Base-by-base conservation (phyloP, 106 monocot species). In the Acanthochlamys bracteata region DNA sequence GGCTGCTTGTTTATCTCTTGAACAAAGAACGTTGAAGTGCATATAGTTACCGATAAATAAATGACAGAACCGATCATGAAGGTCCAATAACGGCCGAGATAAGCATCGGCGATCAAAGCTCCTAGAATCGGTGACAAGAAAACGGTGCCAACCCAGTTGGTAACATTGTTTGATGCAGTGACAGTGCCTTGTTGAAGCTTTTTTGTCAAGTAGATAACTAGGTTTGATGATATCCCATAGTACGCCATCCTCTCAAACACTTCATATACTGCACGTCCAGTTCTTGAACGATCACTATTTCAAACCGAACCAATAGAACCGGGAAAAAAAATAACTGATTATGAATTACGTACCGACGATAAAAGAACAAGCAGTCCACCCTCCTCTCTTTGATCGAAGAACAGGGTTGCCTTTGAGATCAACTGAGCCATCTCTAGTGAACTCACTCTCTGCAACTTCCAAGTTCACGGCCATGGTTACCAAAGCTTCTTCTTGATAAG, bases 221-320 rank as follows among this genome's bases (percentile, higher is more conserved):
- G 58, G 46, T 86, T 86, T 24, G 78, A 66, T 3, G 74, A 21
- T 15, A 83, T 75, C 0, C 74, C 74, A 47, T 68, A 75, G 43
- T 75, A 79, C 0, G 85, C 75, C 78, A 82, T 81, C 69, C 85
- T 81, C 78, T 82, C 85, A 62, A 86, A 78, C 51, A 82, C 64
- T 41, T 78, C 85, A 55, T 86, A 86, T 19, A 66, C 80, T 85
- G 40, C 63, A 75, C 9, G 6, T 24, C 6, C 23, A 20, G 22
- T 17, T 54, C 53, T 6, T n/a, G n/a, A n/a, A n/a, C n/a, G n/a
- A n/a, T n/a, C n/a, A n/a, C 8, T 58, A 24, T 58, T 58, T 58
- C 8, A 58, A 58, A 21, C 16, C 7, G 54, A 55, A 19, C 9
- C 4, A 24, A 25, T 24, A 24, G 57, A 58, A 25, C 3, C 7